Percentiles rank a stretch among this genome's conserved stretches.
Conservation (phyloP, 1,284 basidiomycete genomes). For the Rhodotorula sp. region DNA sequence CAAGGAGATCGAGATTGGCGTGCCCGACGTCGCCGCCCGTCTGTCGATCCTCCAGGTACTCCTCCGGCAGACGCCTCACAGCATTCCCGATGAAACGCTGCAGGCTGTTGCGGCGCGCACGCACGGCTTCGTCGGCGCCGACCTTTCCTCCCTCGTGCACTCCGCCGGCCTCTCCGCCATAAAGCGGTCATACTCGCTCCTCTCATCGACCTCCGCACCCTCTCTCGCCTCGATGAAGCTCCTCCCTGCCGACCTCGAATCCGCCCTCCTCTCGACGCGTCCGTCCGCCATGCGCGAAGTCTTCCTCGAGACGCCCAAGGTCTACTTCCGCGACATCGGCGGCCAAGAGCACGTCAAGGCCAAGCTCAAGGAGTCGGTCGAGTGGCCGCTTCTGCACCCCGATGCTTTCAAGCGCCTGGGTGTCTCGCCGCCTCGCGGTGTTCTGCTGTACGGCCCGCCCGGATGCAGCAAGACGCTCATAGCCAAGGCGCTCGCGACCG, state of each 20-base stretch:
- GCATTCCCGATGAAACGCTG: slow-evolving; percentile 65
- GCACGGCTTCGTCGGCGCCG: slow-evolving; percentile 97
- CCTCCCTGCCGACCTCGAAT: slow-evolving; percentile 61
- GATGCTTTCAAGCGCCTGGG: slow-evolving; percentile 84
- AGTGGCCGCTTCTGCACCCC: slow-evolving; percentile 89
- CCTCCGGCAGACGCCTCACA: slow-evolving; percentile 75
- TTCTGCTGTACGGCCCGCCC: slow-evolving; percentile 93
- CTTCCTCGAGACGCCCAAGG: slow-evolving; percentile 79
- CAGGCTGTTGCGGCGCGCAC: slow-evolving; percentile 70
- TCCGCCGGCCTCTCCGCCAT: slow-evolving; percentile 91
- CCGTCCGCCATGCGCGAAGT: slow-evolving; percentile 94
- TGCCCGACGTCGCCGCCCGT: slow-evolving; percentile 83
- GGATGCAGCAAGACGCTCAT: slow-evolving; percentile 97
- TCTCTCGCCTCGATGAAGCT: slow-evolving; percentile 28
- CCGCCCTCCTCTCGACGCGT: slow-evolving; percentile 74
- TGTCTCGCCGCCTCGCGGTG: slow-evolving; percentile 82
- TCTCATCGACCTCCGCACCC: slow-evolving; percentile 32
- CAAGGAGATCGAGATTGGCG: slow-evolving; percentile 93
- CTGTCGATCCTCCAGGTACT: slow-evolving; percentile 80
- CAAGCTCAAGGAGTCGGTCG: slow-evolving; percentile 81
- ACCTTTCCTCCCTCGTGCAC: slow-evolving; percentile 85
- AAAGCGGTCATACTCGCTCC: slow-evolving; percentile 58
- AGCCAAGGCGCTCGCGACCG: slow-evolving; percentile 88
- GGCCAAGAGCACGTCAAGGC: slow-evolving; percentile 78
- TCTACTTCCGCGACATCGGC: slow-evolving; percentile 85